phyloP scores from a whole-genome alignment of 441 rosid species.

The Omphalea diandra region DNA sequence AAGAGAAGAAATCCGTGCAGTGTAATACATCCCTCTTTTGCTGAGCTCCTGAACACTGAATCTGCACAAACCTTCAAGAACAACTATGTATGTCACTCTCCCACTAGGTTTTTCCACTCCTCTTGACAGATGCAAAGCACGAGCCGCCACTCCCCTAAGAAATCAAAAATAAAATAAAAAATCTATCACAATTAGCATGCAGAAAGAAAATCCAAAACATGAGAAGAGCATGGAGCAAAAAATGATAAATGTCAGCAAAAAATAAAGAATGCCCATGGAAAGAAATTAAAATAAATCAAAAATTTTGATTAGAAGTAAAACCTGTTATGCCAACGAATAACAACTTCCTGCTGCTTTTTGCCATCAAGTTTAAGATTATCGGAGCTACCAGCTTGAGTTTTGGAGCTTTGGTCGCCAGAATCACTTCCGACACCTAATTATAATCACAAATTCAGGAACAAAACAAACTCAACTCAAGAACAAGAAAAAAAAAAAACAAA shows the following conservation, averaged over 20 bases:
- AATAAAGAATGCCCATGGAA: background rate
- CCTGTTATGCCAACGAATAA: conserved; percentile 88
- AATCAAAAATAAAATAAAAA: conserved; percentile 15
- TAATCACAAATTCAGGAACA: background rate
- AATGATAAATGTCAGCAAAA: background rate
- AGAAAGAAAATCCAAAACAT: background rate
- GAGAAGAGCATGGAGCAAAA: background rate
- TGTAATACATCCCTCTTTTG: conserved; percentile 85
- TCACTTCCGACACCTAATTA: conserved; percentile 59
- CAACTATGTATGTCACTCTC: conserved; percentile 94
- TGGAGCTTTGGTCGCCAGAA: conserved; percentile 57
- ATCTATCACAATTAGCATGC: background rate
- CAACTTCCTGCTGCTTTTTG: conserved; percentile 72
- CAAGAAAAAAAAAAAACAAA: background rate
- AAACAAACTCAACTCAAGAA: too few species aligned
- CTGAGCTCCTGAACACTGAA: conserved; percentile 92
- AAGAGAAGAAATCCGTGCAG: conserved; percentile 80
- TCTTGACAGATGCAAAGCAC: conserved; percentile 94
- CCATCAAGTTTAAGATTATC: conserved; percentile 73
- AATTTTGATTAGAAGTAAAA: conserved; percentile 20
- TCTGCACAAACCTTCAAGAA: conserved; percentile 95
- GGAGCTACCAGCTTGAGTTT: conserved; percentile 50
- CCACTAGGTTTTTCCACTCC: conserved; percentile 99
- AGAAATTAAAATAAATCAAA: background rate
- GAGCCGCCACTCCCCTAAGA: conserved; percentile 93